Evolutionary conservation across 164 flowering plant species (phyloP), one percentile per base, ranked within the genome.

Genomic region (Macadamia integrifolia): DNA sequence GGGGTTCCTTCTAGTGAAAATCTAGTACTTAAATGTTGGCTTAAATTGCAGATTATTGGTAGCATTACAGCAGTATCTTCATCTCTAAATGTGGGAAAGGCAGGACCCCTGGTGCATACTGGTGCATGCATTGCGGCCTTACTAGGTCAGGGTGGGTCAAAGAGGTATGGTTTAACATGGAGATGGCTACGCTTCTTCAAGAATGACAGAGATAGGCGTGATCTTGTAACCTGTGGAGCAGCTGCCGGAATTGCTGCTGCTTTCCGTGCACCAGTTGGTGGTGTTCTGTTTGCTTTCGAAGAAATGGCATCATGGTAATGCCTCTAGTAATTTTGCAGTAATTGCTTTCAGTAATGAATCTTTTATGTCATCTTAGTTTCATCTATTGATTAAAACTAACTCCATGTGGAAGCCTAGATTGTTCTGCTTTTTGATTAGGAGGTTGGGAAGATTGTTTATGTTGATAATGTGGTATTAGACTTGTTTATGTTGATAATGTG

Each of bases 181-280:
- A 87, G 72, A 80, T 94, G 96, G 96, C 77, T 94, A n/a, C 81
- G 84, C 3, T 83, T 64, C 74, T 90, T 91, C 75, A 87, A 94
- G 70, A 94, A 94, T 74, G 98, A 94, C 40, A 75, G 93, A 72
- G 98, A 94, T 67, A 78, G 91, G 58, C 78, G 96, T 72, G 98
- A 94, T 83, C 82, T 91, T 66, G 82, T 91, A 52, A 91, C 96
- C 30, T 91, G 94, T 72, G 98, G 97, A 61, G 76, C 93, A 49
- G 96, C 98, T 73, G 94, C 97, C 63, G 98, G 97, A 62, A 87
- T 94, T 65, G 93, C 97, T 69, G 90, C 93, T 72, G 85, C 97
- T 62, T 94, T 94, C 66, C 97, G 96, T 75, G 88, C 98, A 56
- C 98, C 98, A 43, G 93, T 91, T 78, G 98, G 97, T 66, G 98